phyloP scores from a whole-genome alignment of 2,329 filamentous ascomycete species.

The Lecanicillium sp. region DNA sequence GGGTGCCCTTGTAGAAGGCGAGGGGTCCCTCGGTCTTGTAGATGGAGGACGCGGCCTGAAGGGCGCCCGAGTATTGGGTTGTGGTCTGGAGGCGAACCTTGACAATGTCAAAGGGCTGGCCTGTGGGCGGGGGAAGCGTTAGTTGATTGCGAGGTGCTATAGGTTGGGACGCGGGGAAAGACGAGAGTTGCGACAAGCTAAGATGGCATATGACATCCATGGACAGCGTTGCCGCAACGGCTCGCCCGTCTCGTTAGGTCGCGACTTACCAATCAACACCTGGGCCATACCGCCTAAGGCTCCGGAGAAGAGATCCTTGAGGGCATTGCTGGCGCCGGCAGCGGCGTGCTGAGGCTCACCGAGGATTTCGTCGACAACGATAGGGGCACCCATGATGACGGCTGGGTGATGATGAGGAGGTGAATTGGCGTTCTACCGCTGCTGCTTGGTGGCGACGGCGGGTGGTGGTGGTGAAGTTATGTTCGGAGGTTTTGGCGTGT shows the following conservation, averaged over 20 bases:
- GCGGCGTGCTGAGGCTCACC: constrained; percentile 13
- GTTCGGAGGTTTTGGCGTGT: not conserved
- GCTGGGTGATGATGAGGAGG: not conserved
- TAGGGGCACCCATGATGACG: constrained; percentile 27
- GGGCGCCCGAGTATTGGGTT: constrained; percentile 68
- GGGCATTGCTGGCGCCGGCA: constrained; percentile 46
- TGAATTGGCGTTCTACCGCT: not conserved
- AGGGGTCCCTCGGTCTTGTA: constrained; percentile 78
- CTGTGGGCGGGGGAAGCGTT: constrained; percentile 35
- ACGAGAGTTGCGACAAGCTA: constrained; percentile 1
- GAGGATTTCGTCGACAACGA: constrained; percentile 24
- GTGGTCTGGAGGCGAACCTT: constrained; percentile 95
- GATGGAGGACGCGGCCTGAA: constrained; percentile 76
- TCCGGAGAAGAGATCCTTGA: constrained; percentile 87
- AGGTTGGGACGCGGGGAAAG: constrained; percentile 9
- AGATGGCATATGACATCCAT: too few relatives aligned
- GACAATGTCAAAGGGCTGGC: constrained; percentile 80
- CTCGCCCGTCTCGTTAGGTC: too few relatives aligned
- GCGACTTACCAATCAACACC: constrained; percentile 76
- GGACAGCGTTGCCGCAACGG: too few relatives aligned
- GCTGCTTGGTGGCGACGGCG: not conserved
- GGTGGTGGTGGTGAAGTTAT: not conserved
- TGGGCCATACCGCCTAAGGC: constrained; percentile 90
- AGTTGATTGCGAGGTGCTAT: too few relatives aligned
- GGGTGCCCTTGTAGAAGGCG: constrained; percentile 97